phyloP scores from a whole-genome alignment of 345 rosid species.

The Syzygium aromaticum region DNA sequence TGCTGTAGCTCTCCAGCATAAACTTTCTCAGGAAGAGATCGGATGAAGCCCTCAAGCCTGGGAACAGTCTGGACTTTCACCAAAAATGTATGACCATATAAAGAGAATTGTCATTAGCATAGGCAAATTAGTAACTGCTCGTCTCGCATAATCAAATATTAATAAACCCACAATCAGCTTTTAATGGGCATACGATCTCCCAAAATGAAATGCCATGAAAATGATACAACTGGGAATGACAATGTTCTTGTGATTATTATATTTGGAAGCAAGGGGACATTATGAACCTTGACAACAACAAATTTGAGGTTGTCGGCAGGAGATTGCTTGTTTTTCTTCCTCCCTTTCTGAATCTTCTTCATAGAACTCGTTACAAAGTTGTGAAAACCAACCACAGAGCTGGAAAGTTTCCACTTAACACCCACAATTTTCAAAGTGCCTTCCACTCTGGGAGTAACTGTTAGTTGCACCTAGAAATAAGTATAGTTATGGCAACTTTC shows the following conservation, averaged over 20 bases:
- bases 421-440: conserved; percentile 83
- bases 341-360: conserved; percentile 44
- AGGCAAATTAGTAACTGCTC: not conserved
- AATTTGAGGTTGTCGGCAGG: conserved; percentile 52
- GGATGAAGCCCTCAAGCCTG: conserved; percentile 74
- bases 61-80: conserved; percentile 52
- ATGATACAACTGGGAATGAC: not conserved
- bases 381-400: conserved; percentile 63
- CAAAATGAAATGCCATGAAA: not conserved
- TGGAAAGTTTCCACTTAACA: conserved; percentile 84
- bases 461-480: conserved; percentile 63
- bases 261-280: not conserved
- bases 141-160: not conserved
- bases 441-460: conserved; percentile 77
- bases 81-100: not conserved
- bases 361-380: conserved; percentile 42
- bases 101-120: not conserved
- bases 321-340: conserved; percentile 41
- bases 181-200: not conserved
- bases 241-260: not conserved
- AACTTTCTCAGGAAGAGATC: conserved; percentile 48
- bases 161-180: not conserved
- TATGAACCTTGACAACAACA: conserved; percentile 71
- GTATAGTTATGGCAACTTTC: not conserved
- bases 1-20: conserved; percentile 70